These are phyloP conservation scores for Quercus berberidifolia DNA, from an alignment of 306 rosid species.

Conservation along the genomic window DNA sequence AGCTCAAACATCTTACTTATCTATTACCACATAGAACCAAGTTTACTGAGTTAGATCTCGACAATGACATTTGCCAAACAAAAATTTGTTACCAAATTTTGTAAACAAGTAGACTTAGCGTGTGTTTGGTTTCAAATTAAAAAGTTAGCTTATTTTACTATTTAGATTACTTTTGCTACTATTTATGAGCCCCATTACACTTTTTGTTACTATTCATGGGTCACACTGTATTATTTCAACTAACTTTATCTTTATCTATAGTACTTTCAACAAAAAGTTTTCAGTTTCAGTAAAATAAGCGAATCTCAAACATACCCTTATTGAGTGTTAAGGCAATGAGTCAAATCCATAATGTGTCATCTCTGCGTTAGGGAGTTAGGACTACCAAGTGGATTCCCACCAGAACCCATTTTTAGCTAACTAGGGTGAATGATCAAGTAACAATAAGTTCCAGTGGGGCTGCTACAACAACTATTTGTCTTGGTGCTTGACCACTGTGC, in stretches of 20 bases:
- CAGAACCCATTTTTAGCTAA: background rate
- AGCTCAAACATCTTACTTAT: too few species aligned
- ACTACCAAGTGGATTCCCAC: constrained; percentile 37
- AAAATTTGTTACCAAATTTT: background rate
- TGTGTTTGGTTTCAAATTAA: too few species aligned
- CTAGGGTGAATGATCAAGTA: background rate
- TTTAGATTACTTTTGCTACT: too few species aligned
- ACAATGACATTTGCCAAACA: background rate
- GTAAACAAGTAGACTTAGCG: background rate
- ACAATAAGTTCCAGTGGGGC: constrained; percentile 5
- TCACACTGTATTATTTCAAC: too few species aligned
- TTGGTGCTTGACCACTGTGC: constrained; percentile 49
- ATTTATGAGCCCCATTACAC: too few species aligned
- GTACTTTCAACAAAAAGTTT: too few species aligned
- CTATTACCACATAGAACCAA: too few species aligned
- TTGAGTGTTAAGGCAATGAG: background rate
- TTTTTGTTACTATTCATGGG: too few species aligned
- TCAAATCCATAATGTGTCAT: constrained; percentile 4
- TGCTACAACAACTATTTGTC: constrained; percentile 18
- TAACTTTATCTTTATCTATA: too few species aligned
- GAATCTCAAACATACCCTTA: too few species aligned
- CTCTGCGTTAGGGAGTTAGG: constrained; percentile 8
- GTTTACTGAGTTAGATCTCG: background rate
- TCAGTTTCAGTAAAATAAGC: too few species aligned
- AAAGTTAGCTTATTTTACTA: too few species aligned